These are phyloP conservation scores for Dictyostelium intermedium DNA, from an alignment of 78 protist genomes.

Conservation along the genomic window DNA sequence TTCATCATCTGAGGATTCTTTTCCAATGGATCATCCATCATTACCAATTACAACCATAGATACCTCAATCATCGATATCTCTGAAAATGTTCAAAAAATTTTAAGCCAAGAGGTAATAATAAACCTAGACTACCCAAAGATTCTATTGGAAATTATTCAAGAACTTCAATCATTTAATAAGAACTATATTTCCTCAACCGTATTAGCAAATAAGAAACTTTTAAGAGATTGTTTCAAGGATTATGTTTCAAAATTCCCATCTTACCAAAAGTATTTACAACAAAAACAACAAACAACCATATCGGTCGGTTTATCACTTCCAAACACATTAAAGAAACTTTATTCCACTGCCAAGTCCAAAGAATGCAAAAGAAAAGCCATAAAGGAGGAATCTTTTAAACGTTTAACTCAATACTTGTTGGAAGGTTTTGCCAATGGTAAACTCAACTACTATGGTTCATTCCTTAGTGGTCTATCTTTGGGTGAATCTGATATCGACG, in stretches of 20 bases:
- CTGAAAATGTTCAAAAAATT: background rate
- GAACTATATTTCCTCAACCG: background rate
- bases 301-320: background rate
- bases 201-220: background rate
- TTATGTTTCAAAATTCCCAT: background rate
- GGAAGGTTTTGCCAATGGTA: background rate
- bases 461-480: conserved; percentile 24
- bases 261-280: background rate
- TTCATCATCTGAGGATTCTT: too few species aligned
- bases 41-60: background rate
- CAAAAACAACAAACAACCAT: background rate
- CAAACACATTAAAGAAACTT: background rate
- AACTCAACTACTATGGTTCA: conserved; percentile 11
- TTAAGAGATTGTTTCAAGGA: background rate
- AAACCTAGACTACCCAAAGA: background rate
- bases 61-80: background rate
- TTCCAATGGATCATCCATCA: too few species aligned
- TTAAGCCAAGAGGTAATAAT: background rate
- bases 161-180: background rate
- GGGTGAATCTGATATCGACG: conserved; percentile 21
- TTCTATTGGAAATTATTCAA: background rate
- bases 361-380: background rate
- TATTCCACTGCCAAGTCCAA: background rate
- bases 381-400: background rate
- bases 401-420: background rate